Conservation (phyloP, 2,329 filamentous ascomycete genomes). For the Trichoderma lentiforme region DNA sequence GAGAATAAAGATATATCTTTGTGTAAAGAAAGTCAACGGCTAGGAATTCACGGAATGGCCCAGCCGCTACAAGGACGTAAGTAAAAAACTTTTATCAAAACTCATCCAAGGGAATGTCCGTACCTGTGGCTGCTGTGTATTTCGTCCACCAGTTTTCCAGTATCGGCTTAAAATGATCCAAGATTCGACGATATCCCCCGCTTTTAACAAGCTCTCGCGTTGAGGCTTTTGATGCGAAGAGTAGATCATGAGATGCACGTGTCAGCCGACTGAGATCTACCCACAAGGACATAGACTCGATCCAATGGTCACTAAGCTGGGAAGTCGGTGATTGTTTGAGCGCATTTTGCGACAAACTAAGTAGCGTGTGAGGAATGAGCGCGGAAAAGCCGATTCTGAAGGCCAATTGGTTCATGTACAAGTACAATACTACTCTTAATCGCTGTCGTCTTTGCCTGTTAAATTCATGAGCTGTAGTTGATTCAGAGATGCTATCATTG, state of each 20-base stretch:
- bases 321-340: not conserved
- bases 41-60: not conserved
- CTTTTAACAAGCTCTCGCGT: not conserved
- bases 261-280: not conserved
- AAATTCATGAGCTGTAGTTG: not conserved
- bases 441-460: not conserved
- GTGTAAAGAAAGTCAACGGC: not conserved
- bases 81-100: not conserved
- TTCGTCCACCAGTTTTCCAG: not conserved
- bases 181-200: not conserved
- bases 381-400: not conserved
- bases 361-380: not conserved
- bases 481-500: not conserved
- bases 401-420: not conserved
- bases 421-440: not conserved
- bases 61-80: not conserved
- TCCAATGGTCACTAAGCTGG: not conserved
- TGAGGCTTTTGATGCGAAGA: not conserved
- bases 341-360: not conserved
- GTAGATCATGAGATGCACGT: not conserved
- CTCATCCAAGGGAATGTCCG: not conserved
- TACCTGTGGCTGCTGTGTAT: not conserved
- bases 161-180: not conserved
- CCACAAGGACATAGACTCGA: not conserved
- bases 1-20: not conserved